These are phyloP conservation scores for Fusarium torulosum DNA, from an alignment of 2,329 filamentous ascomycete genomes.

Conservation along the genomic window DNA sequence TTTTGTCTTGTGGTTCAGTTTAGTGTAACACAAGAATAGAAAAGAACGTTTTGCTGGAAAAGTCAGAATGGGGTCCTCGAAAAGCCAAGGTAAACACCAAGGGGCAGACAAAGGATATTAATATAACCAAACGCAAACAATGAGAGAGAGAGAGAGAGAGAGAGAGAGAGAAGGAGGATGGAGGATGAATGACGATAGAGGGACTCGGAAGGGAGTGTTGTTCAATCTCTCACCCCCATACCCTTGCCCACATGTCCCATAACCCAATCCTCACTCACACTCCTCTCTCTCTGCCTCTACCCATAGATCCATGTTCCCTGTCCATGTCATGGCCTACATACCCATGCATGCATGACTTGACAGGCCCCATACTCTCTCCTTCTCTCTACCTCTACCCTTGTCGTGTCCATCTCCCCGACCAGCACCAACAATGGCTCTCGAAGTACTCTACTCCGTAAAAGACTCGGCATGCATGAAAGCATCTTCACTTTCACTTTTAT, in stretches of 20 bases:
- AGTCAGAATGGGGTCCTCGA: not conserved
- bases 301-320: conserved; percentile 11
- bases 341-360: not conserved
- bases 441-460: no score
- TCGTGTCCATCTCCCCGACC: conserved; percentile 14
- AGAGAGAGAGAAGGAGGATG: conserved; percentile 22
- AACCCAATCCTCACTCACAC: not conserved
- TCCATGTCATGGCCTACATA: conserved; percentile 1
- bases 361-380: not conserved
- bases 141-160: conserved; percentile 15
- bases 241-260: not conserved
- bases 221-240: conserved; percentile 28
- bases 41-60: not conserved
- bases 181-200: conserved; percentile 39
- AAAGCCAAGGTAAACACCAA: conserved; percentile 16
- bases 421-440: conserved; percentile 1
- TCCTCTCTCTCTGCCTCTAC: not conserved
- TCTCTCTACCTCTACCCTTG: not conserved
- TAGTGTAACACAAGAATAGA: conserved; percentile 2
- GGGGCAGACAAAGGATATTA: conserved; percentile 38
- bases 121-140: conserved; percentile 40
- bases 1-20: not conserved
- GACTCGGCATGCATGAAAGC: conserved; percentile 12
- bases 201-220: conserved; percentile 40
- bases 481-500: conserved; percentile 13